Evolutionary conservation across 169 alveolate species (phyloP).

Genomic region (Plasmodium sp.): DNA sequence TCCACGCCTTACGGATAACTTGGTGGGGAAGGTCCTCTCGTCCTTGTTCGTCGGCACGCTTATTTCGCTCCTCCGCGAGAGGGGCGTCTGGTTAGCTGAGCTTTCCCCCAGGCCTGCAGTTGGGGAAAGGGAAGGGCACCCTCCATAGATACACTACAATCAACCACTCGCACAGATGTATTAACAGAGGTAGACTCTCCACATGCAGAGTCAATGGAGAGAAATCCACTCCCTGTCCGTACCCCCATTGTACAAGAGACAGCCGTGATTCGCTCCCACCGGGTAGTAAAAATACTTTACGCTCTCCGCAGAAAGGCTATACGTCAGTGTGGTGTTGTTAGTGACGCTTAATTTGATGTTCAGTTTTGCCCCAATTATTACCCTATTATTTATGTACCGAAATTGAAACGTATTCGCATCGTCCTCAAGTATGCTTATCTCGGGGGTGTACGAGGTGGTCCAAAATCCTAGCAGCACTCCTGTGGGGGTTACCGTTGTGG

Average conservation of each 20-base stretch:
- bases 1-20: slow-evolving; percentile 19
- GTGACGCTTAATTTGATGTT: slow-evolving; percentile 48
- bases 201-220: background rate
- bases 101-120: slow-evolving; percentile 28
- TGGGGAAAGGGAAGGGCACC: background rate
- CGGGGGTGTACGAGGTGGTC: slow-evolving; percentile 70
- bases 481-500: background rate
- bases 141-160: background rate
- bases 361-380: slow-evolving; percentile 81
- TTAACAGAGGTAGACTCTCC: background rate
- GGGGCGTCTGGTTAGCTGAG: slow-evolving; percentile 19
- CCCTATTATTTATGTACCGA: slow-evolving; percentile 7
- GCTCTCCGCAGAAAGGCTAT: slow-evolving; percentile 68
- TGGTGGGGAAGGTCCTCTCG: slow-evolving; percentile 27
- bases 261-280: slow-evolving; percentile 73
- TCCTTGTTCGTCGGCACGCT: slow-evolving; percentile 27
- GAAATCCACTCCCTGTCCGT: background rate
- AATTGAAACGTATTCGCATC: slow-evolving; percentile 73
- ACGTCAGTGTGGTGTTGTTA: slow-evolving; percentile 77
- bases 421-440: slow-evolving; percentile 30
- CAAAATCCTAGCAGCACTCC: slow-evolving; percentile 61
- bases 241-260: slow-evolving; percentile 78
- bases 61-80: slow-evolving; percentile 45
- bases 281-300: slow-evolving; percentile 78
- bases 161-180: background rate